phyloP scores from a whole-genome alignment of 1,284 basidiomycete species.

The Leccinum subspadiceum region DNA sequence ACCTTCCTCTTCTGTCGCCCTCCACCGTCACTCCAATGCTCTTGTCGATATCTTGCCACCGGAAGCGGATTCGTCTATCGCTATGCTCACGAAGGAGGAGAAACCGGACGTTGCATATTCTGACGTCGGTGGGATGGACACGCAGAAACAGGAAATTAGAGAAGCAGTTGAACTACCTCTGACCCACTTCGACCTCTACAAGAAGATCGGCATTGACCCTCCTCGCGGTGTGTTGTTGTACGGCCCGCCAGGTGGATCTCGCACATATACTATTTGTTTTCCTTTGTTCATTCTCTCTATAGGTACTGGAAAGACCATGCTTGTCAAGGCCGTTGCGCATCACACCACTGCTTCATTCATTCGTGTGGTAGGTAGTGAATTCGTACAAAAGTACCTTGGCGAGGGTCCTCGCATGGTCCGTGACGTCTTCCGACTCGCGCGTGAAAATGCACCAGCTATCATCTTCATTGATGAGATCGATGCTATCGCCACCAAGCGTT shows the following conservation, averaged over 20 bases:
- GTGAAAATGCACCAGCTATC: conserved; percentile 97
- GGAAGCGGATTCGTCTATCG: conserved; percentile 96
- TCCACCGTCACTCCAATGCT: conserved; percentile 98
- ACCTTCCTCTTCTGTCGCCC: conserved; percentile 94
- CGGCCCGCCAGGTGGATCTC: conserved; percentile 68
- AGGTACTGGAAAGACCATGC: conserved; percentile 99
- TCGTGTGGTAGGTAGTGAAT: conserved; percentile 97
- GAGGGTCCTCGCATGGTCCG: conserved; percentile 99
- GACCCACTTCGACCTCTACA: conserved; percentile 96
- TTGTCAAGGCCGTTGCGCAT: conserved; percentile 97
- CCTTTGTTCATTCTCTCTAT: conserved; percentile 9
- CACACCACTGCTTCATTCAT: conserved; percentile 98
- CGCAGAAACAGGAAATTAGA: conserved; percentile 98
- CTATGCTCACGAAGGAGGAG: conserved; percentile 92
- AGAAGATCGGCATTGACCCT: conserved; percentile 99
- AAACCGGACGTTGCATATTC: conserved; percentile 89
- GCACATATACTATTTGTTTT: neutral
- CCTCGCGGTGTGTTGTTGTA: conserved; percentile 84
- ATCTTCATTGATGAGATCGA: conserved; percentile 99
- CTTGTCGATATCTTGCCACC: conserved; percentile 98
- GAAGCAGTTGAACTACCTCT: conserved; percentile 99
- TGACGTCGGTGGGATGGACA: conserved; percentile 96
- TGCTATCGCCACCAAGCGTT: conserved; percentile 99
- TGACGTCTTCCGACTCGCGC: conserved; percentile 96
- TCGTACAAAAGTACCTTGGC: conserved; percentile 99